Conservation (phyloP, 495 filamentous ascomycete species). For the Chaetomidium leptoderma region DNA sequence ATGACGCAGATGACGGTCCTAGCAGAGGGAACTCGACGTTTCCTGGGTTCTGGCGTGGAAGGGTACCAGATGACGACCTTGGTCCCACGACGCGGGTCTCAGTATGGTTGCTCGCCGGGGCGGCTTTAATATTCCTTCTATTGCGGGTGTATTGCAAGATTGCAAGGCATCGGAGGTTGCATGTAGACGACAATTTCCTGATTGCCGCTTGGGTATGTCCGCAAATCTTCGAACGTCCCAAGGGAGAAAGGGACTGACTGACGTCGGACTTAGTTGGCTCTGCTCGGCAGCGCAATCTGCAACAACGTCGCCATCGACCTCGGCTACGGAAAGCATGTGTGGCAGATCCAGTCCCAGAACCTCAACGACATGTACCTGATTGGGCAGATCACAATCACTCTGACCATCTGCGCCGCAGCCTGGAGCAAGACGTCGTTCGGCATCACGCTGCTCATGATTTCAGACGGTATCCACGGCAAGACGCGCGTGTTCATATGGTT, state of each 20-base stretch:
- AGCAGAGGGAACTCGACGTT: background rate
- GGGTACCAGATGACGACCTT: background rate
- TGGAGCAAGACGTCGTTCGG: conserved; percentile 1
- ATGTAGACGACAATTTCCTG: conserved; percentile 27
- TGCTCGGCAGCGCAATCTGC: conserved; percentile 22
- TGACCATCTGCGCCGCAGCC: background rate
- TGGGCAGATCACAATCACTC: background rate
- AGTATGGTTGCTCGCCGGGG: conserved; percentile 29
- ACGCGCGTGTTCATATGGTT: background rate
- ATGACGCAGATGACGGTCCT: background rate
- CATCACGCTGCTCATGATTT: background rate
- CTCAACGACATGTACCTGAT: conserved; percentile 18
- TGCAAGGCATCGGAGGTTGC: conserved; percentile 23
- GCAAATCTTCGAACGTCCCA: background rate
- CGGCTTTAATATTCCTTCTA: conserved; percentile 27
- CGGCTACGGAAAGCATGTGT: conserved; percentile 31
- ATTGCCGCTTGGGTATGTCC: conserved; percentile 29
- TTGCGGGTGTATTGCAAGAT: conserved; percentile 34
- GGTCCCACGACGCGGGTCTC: conserved; percentile 10
- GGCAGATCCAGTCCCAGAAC: conserved; percentile 21
- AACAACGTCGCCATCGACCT: conserved; percentile 23
- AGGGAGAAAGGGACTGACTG: background rate
- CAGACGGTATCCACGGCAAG: background rate
- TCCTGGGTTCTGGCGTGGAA: background rate
- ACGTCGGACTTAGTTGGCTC: conserved; percentile 12